These are phyloP conservation scores for Diaporthe sp. DNA, from an alignment of 2,329 filamentous ascomycete species.

Conservation along the genomic window DNA sequence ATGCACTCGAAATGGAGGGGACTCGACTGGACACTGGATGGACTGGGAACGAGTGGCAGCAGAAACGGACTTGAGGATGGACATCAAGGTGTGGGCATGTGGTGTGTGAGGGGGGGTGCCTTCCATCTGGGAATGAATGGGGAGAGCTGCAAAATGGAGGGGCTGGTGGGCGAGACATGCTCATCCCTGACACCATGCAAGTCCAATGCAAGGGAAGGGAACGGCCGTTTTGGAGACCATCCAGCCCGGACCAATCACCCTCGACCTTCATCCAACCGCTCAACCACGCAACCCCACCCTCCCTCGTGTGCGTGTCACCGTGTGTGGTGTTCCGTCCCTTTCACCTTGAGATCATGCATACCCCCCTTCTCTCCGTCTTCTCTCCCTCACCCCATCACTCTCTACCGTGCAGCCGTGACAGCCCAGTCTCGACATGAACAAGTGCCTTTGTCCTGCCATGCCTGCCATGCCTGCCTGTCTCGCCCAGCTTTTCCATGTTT, in stretches of 20 bases:
- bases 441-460: not conserved
- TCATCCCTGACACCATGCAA: constrained; percentile 3
- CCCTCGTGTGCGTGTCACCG: not conserved
- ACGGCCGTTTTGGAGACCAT: constrained; percentile 15
- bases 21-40: constrained; percentile 1
- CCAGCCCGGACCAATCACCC: constrained; percentile 16
- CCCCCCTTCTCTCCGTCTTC: not conserved
- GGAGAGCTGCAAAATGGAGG: constrained; percentile 21
- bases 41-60: not conserved
- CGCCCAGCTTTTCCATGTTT: constrained; percentile 12
- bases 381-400: not conserved
- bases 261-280: not conserved
- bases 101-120: not conserved
- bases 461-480: not conserved
- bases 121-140: not conserved
- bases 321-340: not conserved
- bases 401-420: not conserved
- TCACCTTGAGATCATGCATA: not conserved
- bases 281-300: not conserved
- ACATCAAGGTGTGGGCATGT: constrained; percentile 3
- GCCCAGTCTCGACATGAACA: constrained; percentile 22
- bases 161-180: constrained; percentile 20
- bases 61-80: constrained; percentile 3
- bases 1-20: not conserved
- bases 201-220: constrained; percentile 28